phyloP scores from a whole-genome alignment of 495 filamentous ascomycete genomes.

The Xylaria grammica region DNA sequence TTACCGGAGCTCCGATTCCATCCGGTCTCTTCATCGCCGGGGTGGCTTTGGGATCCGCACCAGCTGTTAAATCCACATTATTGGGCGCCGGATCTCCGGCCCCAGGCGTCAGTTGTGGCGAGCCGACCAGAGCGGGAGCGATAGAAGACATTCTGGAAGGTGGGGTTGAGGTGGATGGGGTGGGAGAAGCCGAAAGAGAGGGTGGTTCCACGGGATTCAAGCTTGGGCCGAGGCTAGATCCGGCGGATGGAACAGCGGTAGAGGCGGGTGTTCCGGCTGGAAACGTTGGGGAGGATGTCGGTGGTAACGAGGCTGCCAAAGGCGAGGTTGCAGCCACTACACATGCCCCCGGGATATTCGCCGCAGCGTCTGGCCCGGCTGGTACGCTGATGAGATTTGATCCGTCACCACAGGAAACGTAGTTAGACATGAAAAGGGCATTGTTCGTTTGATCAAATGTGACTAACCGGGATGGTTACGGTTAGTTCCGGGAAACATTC shows the following conservation, averaged over 20 bases:
- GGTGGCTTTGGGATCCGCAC: not conserved
- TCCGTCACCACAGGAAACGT: constrained; percentile 28
- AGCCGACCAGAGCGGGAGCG: too few relatives aligned
- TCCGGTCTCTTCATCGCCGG: not conserved
- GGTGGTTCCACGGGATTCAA: constrained; percentile 1
- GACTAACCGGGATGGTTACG: constrained; percentile 16
- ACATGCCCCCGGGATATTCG: constrained; percentile 34
- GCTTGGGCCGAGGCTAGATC: not conserved
- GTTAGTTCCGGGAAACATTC: not conserved
- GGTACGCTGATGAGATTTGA: constrained; percentile 35
- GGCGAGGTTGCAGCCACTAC: not conserved
- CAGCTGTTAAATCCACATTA: too few relatives aligned
- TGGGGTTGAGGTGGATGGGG: not conserved
- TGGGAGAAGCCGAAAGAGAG: not conserved
- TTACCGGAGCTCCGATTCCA: not conserved
- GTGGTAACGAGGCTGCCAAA: not conserved
- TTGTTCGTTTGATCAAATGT: constrained; percentile 39
- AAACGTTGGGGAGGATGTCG: not conserved
- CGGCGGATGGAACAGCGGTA: not conserved
- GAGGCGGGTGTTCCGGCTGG: not conserved
- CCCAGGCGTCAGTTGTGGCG: too few relatives aligned
- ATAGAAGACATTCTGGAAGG: too few relatives aligned
- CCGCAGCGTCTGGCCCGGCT: constrained; percentile 31
- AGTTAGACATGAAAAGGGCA: constrained; percentile 39
- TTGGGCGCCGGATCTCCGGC: not conserved